Base-by-base conservation (phyloP, 2,329 filamentous ascomycete genomes). In the Neonectria punicea region DNA sequence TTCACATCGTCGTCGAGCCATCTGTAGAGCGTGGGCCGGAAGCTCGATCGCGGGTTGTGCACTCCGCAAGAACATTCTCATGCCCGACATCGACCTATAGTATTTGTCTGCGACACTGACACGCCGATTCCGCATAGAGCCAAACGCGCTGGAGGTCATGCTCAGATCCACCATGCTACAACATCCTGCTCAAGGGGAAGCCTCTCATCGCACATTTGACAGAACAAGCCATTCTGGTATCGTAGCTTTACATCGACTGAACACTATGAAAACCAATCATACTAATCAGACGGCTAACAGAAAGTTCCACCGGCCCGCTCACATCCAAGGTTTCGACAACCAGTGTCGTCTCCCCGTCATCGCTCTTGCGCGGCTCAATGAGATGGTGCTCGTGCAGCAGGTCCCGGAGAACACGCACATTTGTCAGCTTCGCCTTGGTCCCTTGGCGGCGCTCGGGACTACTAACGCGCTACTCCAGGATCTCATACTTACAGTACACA, bases 401-500 rank as follows among this genome's bases (percentile, higher is more conserved):
- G 6, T 60, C 32, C 14, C 36, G 55, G 10, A 65, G 47, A 22
- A 57, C 11, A 10, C 16, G 7, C 30, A 32, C 25, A n/a, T 67
- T 43, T n/a, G 61, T 67, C 46, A 67, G 28, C 49, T 67, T 67
- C 28, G 58, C 53, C 32, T 62, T 65, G 6, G 20, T 22, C 13
- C 61, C 65, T 2, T 36, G 18, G 30, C 30, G 25, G 41, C 58
- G 61, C 32, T 59, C 53, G 9, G 57, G n/a, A 20, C 58, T 61
- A 30, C 9, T 39, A 20, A 62, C 8, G 13, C 65, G 61, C 43
- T 59, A 11, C 41, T 67, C 65, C 9, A 65, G 25, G 25, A 39
- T 32, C 8, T 47, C n/a, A 11, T 34, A 43, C 13, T 67, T 32
- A 41, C 61, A 67, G 41, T 56, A 14, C 2, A 43, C 41, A 16